These are phyloP conservation scores for Dactylellina cionopaga DNA, from an alignment of 2,329 filamentous ascomycete genomes.

Conservation along the genomic window DNA sequence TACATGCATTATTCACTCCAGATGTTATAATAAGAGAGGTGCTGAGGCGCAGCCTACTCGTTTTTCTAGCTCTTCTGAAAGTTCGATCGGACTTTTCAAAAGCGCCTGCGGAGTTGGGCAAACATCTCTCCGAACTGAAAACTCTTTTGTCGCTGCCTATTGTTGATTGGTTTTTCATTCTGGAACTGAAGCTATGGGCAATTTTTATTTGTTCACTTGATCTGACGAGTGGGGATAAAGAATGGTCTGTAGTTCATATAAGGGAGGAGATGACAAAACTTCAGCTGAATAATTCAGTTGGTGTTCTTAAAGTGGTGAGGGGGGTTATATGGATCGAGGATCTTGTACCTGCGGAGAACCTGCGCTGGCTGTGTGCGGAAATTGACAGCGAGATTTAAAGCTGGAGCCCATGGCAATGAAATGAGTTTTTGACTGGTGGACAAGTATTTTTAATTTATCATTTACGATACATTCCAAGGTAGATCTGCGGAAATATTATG, in stretches of 20 bases:
- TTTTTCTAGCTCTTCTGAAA: slow-evolving; percentile 22
- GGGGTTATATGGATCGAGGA: slow-evolving; percentile 22
- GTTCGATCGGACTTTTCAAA: slow-evolving; percentile 18
- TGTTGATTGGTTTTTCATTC: slow-evolving; percentile 17
- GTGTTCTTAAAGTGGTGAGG: slow-evolving; percentile 14
- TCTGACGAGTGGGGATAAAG: slow-evolving; percentile 9
- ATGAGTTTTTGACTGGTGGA: background rate
- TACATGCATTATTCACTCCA: slow-evolving; percentile 9
- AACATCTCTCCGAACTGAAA: slow-evolving; percentile 3
- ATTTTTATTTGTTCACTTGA: slow-evolving; percentile 13
- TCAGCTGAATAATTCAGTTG: slow-evolving; percentile 3
- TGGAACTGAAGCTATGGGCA: slow-evolving; percentile 14
- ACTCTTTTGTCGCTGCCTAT: background rate
- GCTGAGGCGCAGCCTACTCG: slow-evolving; percentile 10
- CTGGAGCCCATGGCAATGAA: background rate
- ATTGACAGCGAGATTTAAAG: slow-evolving; percentile 13
- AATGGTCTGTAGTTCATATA: slow-evolving; percentile 15
- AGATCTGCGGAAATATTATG: background rate
- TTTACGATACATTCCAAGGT: slow-evolving; percentile 2
- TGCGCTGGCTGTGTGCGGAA: slow-evolving; percentile 7
- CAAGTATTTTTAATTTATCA: slow-evolving; percentile 1
- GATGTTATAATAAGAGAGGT: slow-evolving; percentile 17
- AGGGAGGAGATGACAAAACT: slow-evolving; percentile 14
- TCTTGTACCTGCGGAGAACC: slow-evolving; percentile 10
- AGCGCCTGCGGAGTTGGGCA: background rate